These are phyloP conservation scores for Daldinia sp. DNA, from an alignment of 2,329 filamentous ascomycete species.

Conservation along the genomic window DNA sequence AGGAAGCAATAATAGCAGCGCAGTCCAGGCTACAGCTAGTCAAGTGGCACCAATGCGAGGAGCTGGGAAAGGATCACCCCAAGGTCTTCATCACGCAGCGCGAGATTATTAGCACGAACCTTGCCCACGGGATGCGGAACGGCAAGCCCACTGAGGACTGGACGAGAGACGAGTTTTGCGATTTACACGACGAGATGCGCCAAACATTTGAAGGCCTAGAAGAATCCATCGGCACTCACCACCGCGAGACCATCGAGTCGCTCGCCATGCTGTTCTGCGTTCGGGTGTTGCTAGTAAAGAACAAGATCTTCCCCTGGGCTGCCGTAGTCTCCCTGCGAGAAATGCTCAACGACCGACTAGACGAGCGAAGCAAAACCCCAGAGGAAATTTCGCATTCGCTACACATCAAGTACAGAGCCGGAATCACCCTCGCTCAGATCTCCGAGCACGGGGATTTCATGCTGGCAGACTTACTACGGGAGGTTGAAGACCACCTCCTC, in stretches of 20 bases:
- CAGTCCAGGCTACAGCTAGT: slow-evolving; percentile 14
- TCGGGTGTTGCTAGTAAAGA: neutral
- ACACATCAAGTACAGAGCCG: slow-evolving; percentile 2
- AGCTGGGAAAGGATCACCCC: neutral
- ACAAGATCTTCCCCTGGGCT: neutral
- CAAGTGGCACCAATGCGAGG: slow-evolving; percentile 1
- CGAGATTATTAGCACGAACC: slow-evolving; percentile 14
- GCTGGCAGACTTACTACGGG: neutral
- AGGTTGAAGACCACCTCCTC: neutral
- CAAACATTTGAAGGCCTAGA: slow-evolving; percentile 6
- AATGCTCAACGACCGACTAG: neutral
- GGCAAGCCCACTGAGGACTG: neutral
- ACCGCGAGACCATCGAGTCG: slow-evolving; percentile 10
- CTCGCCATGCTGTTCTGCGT: slow-evolving; percentile 10
- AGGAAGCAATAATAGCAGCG: neutral
- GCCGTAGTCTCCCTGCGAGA: neutral
- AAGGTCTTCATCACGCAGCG: slow-evolving; percentile 1
- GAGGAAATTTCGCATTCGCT: neutral
- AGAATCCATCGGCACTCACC: neutral
- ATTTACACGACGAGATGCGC: slow-evolving; percentile 3
- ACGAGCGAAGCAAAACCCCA: neutral
- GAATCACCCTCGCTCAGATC: neutral
- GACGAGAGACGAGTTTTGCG: neutral
- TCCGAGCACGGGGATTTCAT: neutral
- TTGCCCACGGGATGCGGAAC: slow-evolving; percentile 8